Evolutionary conservation across 2,329 filamentous ascomycete species (phyloP), one percentile per base, ranked within the genome.

Genomic region (Alternaria brassicae): DNA sequence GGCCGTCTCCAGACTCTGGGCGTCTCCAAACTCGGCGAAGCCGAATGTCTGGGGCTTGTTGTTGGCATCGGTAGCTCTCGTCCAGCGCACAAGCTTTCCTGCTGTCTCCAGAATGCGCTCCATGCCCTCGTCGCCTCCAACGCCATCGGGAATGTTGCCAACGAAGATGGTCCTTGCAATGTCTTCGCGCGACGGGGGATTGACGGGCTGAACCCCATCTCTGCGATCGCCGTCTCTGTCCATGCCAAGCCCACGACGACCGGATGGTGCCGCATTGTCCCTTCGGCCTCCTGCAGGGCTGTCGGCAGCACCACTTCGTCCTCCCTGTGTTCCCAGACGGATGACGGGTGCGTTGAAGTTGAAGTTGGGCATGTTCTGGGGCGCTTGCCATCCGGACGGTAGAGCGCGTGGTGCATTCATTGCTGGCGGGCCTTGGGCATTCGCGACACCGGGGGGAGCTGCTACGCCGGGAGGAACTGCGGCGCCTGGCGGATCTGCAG

Each of bases 331-430:
- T 40, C 94, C 95, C 44, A 99, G 86, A 55, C 95, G 91, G 74
- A 99, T 98, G 60, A 98, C 93, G 56, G 94, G 93, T 34, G 95
- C 95, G 73, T 91, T 96, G 83, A 98, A 97, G 82, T 99, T 97
- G 83, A 99, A 97, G 77, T 96, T 96, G 51, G 94, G 93, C 85
- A 97, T 91, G 75, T 95, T 97, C 50, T 91, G 84, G 9, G 94
- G 93, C 48, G 92, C 88, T 82, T 96, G 91, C 80, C 97, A 97
- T 78, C 88, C 92, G 59, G 89, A 83, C 62, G 92, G 92, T 65
- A 96, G 88, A 72, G 88, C 89, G 78, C 86, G 91, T 77, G 91
- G 91, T 83, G 91, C 89, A 81, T 89, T 91, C 81, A 91, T 86
- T 82, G 91, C 90, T 71, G 89, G 85, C 76, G 84, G 84, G 78